Evolutionary conservation across 129 eudicot genomes (phyloP).

Genomic region (Lactuca sativa): DNA sequence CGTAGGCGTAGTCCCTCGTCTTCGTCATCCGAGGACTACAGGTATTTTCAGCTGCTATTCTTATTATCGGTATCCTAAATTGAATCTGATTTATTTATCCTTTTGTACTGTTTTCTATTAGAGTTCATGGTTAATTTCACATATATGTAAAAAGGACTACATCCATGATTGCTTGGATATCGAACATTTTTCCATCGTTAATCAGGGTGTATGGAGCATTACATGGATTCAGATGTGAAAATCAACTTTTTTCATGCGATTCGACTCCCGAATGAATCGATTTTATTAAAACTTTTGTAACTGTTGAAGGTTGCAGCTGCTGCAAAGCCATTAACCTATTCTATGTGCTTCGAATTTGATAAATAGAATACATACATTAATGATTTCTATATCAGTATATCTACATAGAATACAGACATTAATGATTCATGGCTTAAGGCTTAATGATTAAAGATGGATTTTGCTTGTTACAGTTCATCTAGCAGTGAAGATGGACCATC

Average conservation of each 20-base stretch:
- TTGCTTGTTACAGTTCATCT: slow-evolving; percentile 55
- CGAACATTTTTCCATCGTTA: not conserved
- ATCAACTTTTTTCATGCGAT: not conserved
- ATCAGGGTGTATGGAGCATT: not conserved
- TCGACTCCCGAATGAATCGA: not conserved
- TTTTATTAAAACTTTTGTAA: not conserved
- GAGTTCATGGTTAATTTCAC: not conserved
- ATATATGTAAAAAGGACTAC: not conserved
- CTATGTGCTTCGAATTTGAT: not conserved
- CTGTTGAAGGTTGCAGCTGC: not conserved
- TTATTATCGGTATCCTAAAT: not conserved
- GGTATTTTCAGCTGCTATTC: slow-evolving; percentile 31
- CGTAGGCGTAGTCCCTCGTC: slow-evolving; percentile 64
- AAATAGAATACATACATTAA: not conserved
- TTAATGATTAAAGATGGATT: not conserved
- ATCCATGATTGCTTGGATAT: not conserved
- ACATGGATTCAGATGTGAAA: slow-evolving; percentile 5
- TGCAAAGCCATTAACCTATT: slow-evolving; percentile 8
- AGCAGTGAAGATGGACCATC: slow-evolving; percentile 62
- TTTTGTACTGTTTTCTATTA: not conserved
- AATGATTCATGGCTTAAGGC: too few relatives aligned
- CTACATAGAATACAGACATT: too few relatives aligned
- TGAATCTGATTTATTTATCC: not conserved
- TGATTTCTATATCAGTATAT: too few relatives aligned
- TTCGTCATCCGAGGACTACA: slow-evolving; percentile 64